Evolutionary conservation across 305 asterid genomes (phyloP).

Genomic region (Solanum hybrid): DNA sequence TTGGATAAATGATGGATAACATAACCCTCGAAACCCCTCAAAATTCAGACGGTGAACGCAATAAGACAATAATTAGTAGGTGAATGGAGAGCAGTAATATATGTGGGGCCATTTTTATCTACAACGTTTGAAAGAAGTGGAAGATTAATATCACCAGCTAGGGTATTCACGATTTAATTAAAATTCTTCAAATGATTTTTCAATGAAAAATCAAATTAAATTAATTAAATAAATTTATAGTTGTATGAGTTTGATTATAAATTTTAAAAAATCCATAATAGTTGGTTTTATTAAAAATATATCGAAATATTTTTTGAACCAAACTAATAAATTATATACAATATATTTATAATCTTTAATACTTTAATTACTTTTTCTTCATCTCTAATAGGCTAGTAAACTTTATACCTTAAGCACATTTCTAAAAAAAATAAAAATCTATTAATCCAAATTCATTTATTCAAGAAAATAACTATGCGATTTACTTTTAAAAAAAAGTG

Average conservation of each 20-base stretch:
- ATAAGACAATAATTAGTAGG: neutral
- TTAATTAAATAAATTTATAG: no score
- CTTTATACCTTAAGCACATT: neutral
- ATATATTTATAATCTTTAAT: neutral
- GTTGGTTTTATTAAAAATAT: neutral
- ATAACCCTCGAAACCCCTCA: neutral
- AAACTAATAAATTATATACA: neutral
- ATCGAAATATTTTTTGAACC: no score
- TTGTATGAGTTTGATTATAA: neutral
- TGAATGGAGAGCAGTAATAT: neutral
- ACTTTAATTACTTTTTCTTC: neutral
- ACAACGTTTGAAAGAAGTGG: neutral
- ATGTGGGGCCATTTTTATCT: neutral
- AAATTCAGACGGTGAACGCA: no score
- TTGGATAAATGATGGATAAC: neutral
- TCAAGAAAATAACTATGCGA: neutral
- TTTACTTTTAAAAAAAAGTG: neutral
- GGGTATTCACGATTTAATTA: no score
- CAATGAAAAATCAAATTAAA: neutral
- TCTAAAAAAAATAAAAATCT: neutral
- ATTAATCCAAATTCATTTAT: neutral
- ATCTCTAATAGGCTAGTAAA: neutral
- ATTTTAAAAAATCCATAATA: no score
- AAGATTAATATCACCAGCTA: neutral
- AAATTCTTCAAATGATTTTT: neutral